Evolutionary conservation across 2,329 filamentous ascomycete species (phyloP), one percentile per base, ranked within the genome.

Genomic region (Decorospora gaudefroyi): DNA sequence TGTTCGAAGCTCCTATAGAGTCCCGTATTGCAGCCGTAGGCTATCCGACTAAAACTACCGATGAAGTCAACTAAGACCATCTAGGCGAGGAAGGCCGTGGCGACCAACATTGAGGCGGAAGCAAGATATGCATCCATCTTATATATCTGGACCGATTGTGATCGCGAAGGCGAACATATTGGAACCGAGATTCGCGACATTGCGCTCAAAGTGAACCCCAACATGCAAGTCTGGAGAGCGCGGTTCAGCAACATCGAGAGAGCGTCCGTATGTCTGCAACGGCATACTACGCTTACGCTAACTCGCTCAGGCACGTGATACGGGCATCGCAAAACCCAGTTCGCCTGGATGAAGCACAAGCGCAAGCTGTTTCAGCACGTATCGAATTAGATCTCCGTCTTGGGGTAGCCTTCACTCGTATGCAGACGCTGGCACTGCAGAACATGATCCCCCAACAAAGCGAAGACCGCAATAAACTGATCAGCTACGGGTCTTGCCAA

Each of bases 91-190:
- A 85, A 85, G 60, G 74, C 79, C 1, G 86, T 99, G 51, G 90
- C 91, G 7, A 79, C 84, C 21, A 99, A 99, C 64, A 93, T 99
- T 61, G 82, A 86, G 57, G 75, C 80, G 1, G 86, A 95, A 69
- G 92, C 93, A 12, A 80, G 80, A 48, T 80, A 81, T 65, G 79
- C 84, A n/a, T 81, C 78, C 42, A 83, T 85, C 9, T 77, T 99
- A 21, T 92, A 95, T 70, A 96, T 99, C 59, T 99, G 93, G 93
- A 99, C 93, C 0, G 93, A 99, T 78, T 97, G 93, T 71, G 93
- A 99, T 76, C 84, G 91, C 42, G 93, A 99, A 77, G 93, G 93
- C 23, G 93, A 99, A 69, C 88, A 97, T 65, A 99, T 99, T 57
- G 93, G 93, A 5, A 80, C 87, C 26, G 92, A 99, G 69, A 92